Percentiles rank a stretch among this genome's conserved stretches.
Evolutionary conservation across 192 early-diverging fungal species (phyloP).

Genomic region (Coemansia reversa): DNA sequence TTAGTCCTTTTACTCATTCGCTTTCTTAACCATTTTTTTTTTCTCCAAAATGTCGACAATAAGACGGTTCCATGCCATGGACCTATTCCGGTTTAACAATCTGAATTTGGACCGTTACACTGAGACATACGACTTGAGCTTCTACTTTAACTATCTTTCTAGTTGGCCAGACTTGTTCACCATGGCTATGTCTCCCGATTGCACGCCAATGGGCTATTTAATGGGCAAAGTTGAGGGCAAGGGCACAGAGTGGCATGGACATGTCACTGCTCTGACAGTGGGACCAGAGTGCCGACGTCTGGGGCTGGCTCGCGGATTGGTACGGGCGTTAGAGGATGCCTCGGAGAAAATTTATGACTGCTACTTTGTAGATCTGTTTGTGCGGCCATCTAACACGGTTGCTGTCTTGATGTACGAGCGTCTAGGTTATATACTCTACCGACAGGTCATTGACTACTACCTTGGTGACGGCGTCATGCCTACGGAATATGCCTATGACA

Average conservation of each 20-base stretch:
- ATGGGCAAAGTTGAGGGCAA: slow-evolving; percentile 97
- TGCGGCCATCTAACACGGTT: slow-evolving; percentile 85
- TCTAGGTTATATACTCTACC: slow-evolving; percentile 89
- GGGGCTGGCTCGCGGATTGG: slow-evolving; percentile 85
- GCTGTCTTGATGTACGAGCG: slow-evolving; percentile 91
- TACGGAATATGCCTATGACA: slow-evolving; percentile 91
- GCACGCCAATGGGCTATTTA: slow-evolving; percentile 76
- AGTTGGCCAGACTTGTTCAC: slow-evolving; percentile 93
- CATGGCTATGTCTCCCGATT: slow-evolving; percentile 72
- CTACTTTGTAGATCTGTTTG: slow-evolving; percentile 90
- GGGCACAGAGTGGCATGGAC: slow-evolving; percentile 91
- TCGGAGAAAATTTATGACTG: slow-evolving; percentile 81
- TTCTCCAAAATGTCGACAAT: slow-evolving; percentile 44
- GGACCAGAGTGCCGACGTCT: slow-evolving; percentile 91
- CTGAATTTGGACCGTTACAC: slow-evolving; percentile 94
- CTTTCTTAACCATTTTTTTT: slow-evolving; percentile 4
- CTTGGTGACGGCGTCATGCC: slow-evolving; percentile 58
- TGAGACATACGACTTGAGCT: slow-evolving; percentile 93
- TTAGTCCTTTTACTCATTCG: neutral
- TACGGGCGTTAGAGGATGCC: slow-evolving; percentile 85
- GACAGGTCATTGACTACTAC: slow-evolving; percentile 90
- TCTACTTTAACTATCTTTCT: slow-evolving; percentile 91
- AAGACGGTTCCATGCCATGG: slow-evolving; percentile 76
- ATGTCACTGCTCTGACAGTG: slow-evolving; percentile 97
- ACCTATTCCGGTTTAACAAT: slow-evolving; percentile 94